Evolutionary conservation across 148 eudicot genomes (phyloP), one percentile per base, ranked within the genome.

Genomic region (Silene conica): DNA sequence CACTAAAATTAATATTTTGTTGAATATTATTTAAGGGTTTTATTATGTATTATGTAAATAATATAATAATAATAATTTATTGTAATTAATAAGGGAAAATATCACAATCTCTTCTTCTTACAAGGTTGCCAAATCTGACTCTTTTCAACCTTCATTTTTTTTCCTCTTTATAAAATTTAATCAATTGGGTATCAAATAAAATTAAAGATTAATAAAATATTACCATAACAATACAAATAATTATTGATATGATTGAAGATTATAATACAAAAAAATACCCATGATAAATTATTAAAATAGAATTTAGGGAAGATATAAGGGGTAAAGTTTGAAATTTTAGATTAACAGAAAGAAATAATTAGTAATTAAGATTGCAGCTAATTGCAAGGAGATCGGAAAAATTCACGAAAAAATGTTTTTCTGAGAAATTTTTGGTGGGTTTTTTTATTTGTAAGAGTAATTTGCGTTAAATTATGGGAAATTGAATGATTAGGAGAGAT

Each of bases 121-220:
- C 87, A 84, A 60, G 87, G 87, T 58, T 84, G 87, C 87, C 87
- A 84, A 56, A 81, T 81, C 75, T 79, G 84, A 74, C 84, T 79
- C 82, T 84, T 84, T 55, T 54, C 78, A 3, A 84, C 84, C 78
- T 76, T 84, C 87, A 84, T 81, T 68, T 59, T 52, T 57, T 46
- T 21, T 22, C 56, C 58, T 23, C 67, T 59, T 15, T 4, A 7
- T 5, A 64, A 64, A 34, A 14, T 64, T 34, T 45, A 64, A 67
- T 41, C 57, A 31, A 55, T 67, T 1, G 43, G 72, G 63, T 52
- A 23, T 58, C 23, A 20, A 57, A 18, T 11, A 68, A 57, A 15
- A 3, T 38, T 48, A 21, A 18, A 50, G 46, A 60, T 10, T 1
- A 43, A 5, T 38, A 18, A 69, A 59, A 59, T 1, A 14, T 7